Evolutionary conservation across 75 land plant genomes (phyloP).

Genomic region (Pinus taeda): DNA sequence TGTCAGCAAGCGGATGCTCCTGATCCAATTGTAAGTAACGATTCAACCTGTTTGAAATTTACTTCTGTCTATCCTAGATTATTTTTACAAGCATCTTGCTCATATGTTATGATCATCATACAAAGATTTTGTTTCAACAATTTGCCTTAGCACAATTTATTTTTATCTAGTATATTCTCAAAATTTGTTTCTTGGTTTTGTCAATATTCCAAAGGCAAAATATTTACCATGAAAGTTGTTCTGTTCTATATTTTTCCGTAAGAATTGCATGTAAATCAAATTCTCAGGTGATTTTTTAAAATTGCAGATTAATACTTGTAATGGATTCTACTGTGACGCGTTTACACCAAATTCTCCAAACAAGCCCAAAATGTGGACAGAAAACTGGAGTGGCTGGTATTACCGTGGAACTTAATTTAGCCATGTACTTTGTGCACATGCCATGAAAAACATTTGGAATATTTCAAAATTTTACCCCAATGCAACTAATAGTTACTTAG

Average conservation of each 20-base stretch:
- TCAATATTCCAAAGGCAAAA: too few species aligned
- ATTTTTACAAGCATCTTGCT: background rate
- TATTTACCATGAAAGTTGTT: too few species aligned
- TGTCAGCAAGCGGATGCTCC: constrained; percentile 51
- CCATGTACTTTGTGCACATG: background rate
- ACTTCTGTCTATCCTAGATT: background rate
- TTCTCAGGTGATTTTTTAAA: background rate
- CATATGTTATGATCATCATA: background rate
- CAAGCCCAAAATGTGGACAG: constrained; percentile 80
- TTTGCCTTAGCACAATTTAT: too few species aligned
- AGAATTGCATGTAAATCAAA: constrained; percentile 1
- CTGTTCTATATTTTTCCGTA: background rate
- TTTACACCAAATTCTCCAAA: constrained; percentile 50
- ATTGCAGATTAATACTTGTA: constrained; percentile 74
- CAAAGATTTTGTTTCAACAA: background rate
- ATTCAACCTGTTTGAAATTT: background rate
- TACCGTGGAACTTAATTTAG: background rate
- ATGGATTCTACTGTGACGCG: constrained; percentile 75
- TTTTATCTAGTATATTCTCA: too few species aligned
- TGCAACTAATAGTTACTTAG: background rate
- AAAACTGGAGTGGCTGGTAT: constrained; percentile 86
- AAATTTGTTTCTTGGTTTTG: too few species aligned
- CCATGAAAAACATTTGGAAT: background rate
- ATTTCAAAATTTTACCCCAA: background rate
- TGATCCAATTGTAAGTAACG: constrained; percentile 19